Evolutionary conservation across 257 asterid species (phyloP).

Genomic region (Verbascum thapsus): DNA sequence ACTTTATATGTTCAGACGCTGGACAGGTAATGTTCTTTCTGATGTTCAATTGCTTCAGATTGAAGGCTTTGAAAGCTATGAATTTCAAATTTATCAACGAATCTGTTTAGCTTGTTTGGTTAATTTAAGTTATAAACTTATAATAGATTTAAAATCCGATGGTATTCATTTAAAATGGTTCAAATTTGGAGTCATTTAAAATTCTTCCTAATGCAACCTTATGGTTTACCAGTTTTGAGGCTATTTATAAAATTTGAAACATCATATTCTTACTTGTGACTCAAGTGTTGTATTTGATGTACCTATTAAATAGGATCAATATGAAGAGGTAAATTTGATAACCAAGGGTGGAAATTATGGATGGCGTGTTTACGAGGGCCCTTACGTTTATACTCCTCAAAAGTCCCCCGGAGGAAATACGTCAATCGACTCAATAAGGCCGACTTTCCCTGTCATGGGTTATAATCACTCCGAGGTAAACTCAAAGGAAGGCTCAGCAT

Average conservation of each 20-base stretch:
- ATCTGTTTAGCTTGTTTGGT: no score
- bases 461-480: constrained; percentile 59
- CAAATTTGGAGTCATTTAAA: no score
- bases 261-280: no score
- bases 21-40: constrained; percentile 80
- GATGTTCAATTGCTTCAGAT: no score
- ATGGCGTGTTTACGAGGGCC: constrained; percentile 59
- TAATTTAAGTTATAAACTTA: no score
- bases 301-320: constrained; percentile 43
- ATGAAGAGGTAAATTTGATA: constrained; percentile 62
- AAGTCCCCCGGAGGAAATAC: constrained; percentile 41
- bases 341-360: constrained; percentile 67
- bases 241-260: no score
- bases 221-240: no score
- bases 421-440: constrained; percentile 38
- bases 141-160: no score
- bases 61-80: no score
- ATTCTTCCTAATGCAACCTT: no score
- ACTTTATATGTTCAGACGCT: constrained; percentile 74
- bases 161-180: no score
- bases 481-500: constrained; percentile 56
- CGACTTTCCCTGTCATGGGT: constrained; percentile 62
- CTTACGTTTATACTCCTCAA: constrained; percentile 31
- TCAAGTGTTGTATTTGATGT: background rate
- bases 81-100: no score